A percentile compares a stretch with the other conserved stretches of the same genome.
These are phyloP conservation scores for Chlorokybus atmophyticus DNA, from an alignment of 139 green algal genomes.

Conservation along the genomic window DNA sequence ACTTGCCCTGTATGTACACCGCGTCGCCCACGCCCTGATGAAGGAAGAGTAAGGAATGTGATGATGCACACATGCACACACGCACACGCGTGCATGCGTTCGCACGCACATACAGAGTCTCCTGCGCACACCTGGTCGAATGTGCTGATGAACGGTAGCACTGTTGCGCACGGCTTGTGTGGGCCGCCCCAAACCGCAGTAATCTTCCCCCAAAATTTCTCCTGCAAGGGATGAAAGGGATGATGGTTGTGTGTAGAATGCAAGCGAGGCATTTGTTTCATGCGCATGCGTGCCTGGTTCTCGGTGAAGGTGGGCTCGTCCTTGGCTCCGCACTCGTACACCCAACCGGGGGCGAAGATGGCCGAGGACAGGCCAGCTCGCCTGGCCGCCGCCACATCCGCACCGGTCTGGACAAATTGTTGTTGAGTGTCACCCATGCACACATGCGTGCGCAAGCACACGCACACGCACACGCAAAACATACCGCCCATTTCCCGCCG, in stretches of 20 bases:
- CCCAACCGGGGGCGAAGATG: slow-evolving; percentile 16
- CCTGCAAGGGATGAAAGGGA: neutral
- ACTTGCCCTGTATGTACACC: too few species aligned
- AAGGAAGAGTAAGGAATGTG: neutral
- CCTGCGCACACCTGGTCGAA: slow-evolving; percentile 9
- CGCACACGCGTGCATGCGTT: neutral
- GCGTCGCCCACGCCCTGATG: too few species aligned
- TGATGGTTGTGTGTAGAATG: too few species aligned
- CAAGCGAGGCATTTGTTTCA: neutral
- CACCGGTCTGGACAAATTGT: neutral
- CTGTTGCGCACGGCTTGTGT: neutral
- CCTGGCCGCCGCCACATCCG: neutral
- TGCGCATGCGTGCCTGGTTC: slow-evolving; percentile 6
- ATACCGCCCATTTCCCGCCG: too few species aligned
- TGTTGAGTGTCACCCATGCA: too few species aligned
- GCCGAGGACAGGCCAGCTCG: slow-evolving; percentile 2
- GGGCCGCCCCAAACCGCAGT: neutral
- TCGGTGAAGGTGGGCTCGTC: neutral
- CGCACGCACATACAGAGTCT: neutral
- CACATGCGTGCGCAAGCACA: too few species aligned
- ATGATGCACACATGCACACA: neutral
- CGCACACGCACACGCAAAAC: too few species aligned
- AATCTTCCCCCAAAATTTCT: neutral
- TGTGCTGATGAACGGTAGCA: slow-evolving; percentile 6
- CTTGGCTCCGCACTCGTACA: slow-evolving; percentile 6